Evolutionary conservation across 1,284 basidiomycete species (phyloP).

Genomic region (Tausonia pullulans): DNA sequence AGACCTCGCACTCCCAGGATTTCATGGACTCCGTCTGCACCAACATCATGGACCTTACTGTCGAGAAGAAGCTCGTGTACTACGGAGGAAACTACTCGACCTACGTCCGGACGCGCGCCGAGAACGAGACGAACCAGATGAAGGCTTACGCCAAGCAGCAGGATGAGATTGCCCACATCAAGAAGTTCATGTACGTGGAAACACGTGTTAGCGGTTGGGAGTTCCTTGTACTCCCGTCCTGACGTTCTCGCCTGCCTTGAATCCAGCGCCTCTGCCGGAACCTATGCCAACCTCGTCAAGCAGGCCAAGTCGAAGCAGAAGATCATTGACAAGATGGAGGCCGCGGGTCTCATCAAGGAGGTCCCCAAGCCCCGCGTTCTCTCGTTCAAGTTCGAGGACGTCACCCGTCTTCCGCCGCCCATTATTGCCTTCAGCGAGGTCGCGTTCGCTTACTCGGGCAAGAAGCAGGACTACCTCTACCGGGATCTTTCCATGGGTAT

Average conservation of each 20-base stretch:
- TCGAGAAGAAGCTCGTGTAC: constrained; percentile 52
- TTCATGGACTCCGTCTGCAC: constrained; percentile 97
- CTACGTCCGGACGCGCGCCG: constrained; percentile 87
- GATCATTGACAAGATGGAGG: constrained; percentile 99
- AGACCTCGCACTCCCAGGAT: constrained; percentile 88
- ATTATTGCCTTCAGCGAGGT: constrained; percentile 94
- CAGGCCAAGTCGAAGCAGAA: constrained; percentile 99
- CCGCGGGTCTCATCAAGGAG: constrained; percentile 92
- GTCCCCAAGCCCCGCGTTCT: constrained; percentile 61
- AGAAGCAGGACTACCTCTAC: constrained; percentile 80
- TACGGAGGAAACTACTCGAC: constrained; percentile 96
- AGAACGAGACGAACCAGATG: constrained; percentile 99
- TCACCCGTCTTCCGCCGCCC: constrained; percentile 85
- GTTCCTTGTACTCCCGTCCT: not conserved
- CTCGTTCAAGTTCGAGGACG: constrained; percentile 92
- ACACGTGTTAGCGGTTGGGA: not conserved
- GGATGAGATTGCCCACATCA: constrained; percentile 95
- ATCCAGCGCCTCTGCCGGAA: constrained; percentile 88
- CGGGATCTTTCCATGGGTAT: constrained; percentile 84
- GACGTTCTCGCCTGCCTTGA: not conserved
- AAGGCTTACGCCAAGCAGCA: constrained; percentile 98
- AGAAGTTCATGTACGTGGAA: constrained; percentile 50
- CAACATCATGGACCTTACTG: constrained; percentile 92
- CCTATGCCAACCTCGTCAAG: constrained; percentile 95
- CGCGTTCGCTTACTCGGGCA: constrained; percentile 88